phyloP scores from a whole-genome alignment of 495 filamentous ascomycete genomes.

The Xylaria grammica region DNA sequence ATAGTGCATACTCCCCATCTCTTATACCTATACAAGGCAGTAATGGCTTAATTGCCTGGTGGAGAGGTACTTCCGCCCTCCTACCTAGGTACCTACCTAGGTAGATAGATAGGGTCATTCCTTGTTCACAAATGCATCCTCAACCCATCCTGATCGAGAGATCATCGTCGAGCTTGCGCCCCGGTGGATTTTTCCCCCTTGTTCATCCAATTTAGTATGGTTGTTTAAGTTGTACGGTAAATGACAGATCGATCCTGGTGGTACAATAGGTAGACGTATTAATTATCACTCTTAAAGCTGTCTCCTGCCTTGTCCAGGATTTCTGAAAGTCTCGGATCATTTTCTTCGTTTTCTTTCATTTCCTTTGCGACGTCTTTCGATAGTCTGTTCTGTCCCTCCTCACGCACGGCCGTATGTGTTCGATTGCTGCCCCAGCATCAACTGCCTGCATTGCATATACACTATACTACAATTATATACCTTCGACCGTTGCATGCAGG shows the following conservation, averaged over 20 bases:
- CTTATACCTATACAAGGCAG: too few relatives aligned
- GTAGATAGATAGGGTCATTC: not conserved
- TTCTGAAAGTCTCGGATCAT: not conserved
- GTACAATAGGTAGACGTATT: not conserved
- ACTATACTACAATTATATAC: not conserved
- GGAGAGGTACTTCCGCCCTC: not conserved
- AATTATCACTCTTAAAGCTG: too few relatives aligned
- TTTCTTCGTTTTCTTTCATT: not conserved
- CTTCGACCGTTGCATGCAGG: slow-evolving; percentile 4
- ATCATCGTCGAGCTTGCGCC: slow-evolving; percentile 18
- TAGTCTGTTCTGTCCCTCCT: not conserved
- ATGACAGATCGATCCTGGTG: slow-evolving; percentile 12
- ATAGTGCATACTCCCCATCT: too few relatives aligned
- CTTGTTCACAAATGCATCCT: slow-evolving; percentile 8
- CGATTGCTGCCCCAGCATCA: too few relatives aligned
- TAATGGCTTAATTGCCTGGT: not conserved
- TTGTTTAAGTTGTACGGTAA: slow-evolving; percentile 6
- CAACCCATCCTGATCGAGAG: slow-evolving; percentile 19
- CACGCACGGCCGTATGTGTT: too few relatives aligned
- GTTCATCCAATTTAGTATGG: slow-evolving; percentile 10
- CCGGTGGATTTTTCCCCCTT: slow-evolving; percentile 6
- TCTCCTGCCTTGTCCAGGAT: not conserved
- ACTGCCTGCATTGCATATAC: not conserved
- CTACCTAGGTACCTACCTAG: too few relatives aligned
- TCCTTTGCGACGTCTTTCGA: not conserved